Base-by-base conservation (phyloP, 176 grass and related monocot genomes). In the Carex cristatella region DNA sequence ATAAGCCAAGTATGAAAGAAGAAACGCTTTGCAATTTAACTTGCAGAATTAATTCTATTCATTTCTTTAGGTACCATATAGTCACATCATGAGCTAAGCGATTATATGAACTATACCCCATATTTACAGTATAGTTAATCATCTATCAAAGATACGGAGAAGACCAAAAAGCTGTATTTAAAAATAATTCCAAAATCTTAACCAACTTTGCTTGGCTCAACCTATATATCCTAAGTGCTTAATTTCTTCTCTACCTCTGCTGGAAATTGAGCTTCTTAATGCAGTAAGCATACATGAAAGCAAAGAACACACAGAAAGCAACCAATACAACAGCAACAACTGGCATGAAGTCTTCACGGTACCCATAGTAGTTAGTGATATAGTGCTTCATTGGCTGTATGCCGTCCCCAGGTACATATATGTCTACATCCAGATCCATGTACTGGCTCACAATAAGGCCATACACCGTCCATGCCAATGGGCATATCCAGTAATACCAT, bases 401-500 rank as follows among this genome's bases (percentile, higher is more conserved):
- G 0, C 0, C 0, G 40, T 78, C 55, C 14, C 91, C 96, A 0
- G 90, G 87, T 38, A 99, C 91, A 2, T 1, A 8, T 46, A 99
- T 99, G 4, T 1, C 1, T 0, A 80, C 69, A 37, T 99, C 78
- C 65, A 99, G 19, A 78, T 99, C 96, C 46, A 93, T 94, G 1
- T 99, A 99, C 13, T 99, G 96, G 55, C 93, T 99, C 83, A 92
- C 91, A 83, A 99, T 99, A 69, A 99, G 93, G 4, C 96, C 96
- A 64, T 99, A 99, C 23, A 99, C 96, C 19, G 96, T 99, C 96
- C 96, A 99, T 81, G 93, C 91, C 83, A 99, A 79, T 72, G 96
- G 96, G 69, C 96, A 99, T 77, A 92, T 92, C 96, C 96, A 99
- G 81, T 95, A 99, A 86, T 95, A 99, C 96, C 96, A 99, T 65